Evolutionary conservation across 129 eudicot genomes (phyloP).

Genomic region (Tagetes patula): DNA sequence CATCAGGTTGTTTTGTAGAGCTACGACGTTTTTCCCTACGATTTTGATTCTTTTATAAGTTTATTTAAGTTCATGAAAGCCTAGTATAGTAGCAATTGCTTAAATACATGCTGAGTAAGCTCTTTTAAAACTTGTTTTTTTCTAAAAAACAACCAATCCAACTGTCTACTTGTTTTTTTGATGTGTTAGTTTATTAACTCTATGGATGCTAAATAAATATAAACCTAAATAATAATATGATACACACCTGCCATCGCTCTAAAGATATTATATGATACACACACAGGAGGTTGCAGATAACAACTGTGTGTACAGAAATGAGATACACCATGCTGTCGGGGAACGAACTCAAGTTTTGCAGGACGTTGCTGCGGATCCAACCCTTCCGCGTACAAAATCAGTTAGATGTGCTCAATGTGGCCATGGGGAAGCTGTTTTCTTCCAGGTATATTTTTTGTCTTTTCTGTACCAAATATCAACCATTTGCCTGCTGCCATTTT

Average conservation of each 20-base stretch:
- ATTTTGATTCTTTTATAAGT: not conserved
- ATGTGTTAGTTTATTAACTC: not conserved
- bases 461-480: conserved; percentile 1
- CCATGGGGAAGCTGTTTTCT: conserved; percentile 95
- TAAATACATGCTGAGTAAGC: not conserved
- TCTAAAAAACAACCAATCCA: not conserved
- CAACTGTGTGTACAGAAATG: conserved; percentile 96
- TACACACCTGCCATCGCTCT: too few species aligned
- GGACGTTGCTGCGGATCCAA: conserved; percentile 99
- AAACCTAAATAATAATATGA: not conserved
- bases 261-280: not conserved
- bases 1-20: not conserved
- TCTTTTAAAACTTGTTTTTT: not conserved
- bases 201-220: conserved; percentile 11
- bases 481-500: conserved; percentile 5
- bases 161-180: not conserved
- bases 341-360: conserved; percentile 93
- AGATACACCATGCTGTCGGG: conserved; percentile 78
- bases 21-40: not conserved
- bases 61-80: too few species aligned
- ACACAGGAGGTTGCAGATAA: conserved; percentile 88
- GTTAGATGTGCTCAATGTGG: conserved; percentile 85
- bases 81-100: too few species aligned
- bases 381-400: conserved; percentile 90
- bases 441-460: conserved; percentile 53